phyloP scores from a whole-genome alignment of 1,284 basidiomycete species.

The Lentinula novae-zelandiae region DNA sequence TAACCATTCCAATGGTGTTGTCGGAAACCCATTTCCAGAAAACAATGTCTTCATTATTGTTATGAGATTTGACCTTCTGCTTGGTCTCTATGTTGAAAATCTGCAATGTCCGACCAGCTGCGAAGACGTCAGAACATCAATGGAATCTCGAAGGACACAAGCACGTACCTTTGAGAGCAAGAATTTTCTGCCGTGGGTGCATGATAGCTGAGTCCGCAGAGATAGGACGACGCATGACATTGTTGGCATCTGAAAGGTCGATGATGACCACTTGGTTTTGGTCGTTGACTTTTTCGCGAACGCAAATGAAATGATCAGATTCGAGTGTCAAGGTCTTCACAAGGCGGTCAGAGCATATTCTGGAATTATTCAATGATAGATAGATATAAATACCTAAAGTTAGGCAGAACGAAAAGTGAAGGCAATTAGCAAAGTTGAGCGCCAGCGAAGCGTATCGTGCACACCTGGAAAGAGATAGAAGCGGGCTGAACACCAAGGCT shows the following conservation, averaged over 20 bases:
- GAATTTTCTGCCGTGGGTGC: conserved; percentile 96
- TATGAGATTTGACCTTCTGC: conserved; percentile 95
- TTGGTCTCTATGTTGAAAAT: conserved; percentile 98
- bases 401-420: conserved; percentile 13
- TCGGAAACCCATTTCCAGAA: conserved; percentile 99
- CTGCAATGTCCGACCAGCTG: conserved; percentile 92
- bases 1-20: conserved; percentile 92
- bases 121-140: background rate
- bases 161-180: conserved; percentile 85
- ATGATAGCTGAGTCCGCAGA: conserved; percentile 98
- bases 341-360: conserved; percentile 7
- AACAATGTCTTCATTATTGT: conserved; percentile 91
- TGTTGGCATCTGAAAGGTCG: conserved; percentile 93
- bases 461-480: conserved; percentile 95
- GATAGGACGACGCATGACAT: conserved; percentile 95
- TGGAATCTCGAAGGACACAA: conserved; percentile 11
- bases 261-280: conserved; percentile 97
- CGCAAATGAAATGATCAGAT: conserved; percentile 96
- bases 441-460: conserved; percentile 28
- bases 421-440: conserved; percentile 7
- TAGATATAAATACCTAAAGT: conserved; percentile 10
- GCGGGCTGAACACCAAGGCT: conserved; percentile 94
- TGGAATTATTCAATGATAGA: conserved; percentile 14
- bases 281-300: conserved; percentile 86
- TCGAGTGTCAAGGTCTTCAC: conserved; percentile 85